Evolutionary conservation across 2,329 filamentous ascomycete genomes (phyloP).

Genomic region (Diaporthe eres): DNA sequence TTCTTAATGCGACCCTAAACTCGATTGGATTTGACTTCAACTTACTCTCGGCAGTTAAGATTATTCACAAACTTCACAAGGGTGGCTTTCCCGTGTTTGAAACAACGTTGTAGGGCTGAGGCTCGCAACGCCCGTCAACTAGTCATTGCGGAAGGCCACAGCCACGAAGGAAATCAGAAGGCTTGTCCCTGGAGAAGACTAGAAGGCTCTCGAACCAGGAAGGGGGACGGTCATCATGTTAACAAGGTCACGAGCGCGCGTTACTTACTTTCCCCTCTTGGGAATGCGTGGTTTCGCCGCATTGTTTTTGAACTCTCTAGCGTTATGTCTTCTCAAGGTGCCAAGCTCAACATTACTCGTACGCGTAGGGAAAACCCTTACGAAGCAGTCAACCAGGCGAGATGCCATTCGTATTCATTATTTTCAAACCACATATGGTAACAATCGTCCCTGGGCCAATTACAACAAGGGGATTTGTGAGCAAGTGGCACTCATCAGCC

Average conservation of each 20-base stretch:
- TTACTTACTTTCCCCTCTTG: background rate
- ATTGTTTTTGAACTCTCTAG: background rate
- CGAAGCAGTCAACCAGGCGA: background rate
- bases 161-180: background rate
- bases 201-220: background rate
- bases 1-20: background rate
- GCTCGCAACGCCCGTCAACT: background rate
- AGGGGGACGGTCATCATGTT: background rate
- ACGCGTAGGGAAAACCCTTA: constrained; percentile 4
- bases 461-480: constrained; percentile 1
- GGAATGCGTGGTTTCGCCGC: background rate
- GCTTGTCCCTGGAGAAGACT: background rate
- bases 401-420: constrained; percentile 9
- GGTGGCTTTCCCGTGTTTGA: background rate
- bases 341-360: constrained; percentile 31
- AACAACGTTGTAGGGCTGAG: constrained; percentile 14
- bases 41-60: background rate
- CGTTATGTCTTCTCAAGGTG: background rate
- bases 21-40: background rate
- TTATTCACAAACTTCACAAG: background rate
- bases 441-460: constrained; percentile 11
- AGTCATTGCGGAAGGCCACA: background rate
- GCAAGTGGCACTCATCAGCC: background rate
- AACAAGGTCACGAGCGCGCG: background rate
- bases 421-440: constrained; percentile 5